These are phyloP conservation scores for Colletotrichum lini DNA, from an alignment of 2,329 filamentous ascomycete genomes.

Conservation along the genomic window DNA sequence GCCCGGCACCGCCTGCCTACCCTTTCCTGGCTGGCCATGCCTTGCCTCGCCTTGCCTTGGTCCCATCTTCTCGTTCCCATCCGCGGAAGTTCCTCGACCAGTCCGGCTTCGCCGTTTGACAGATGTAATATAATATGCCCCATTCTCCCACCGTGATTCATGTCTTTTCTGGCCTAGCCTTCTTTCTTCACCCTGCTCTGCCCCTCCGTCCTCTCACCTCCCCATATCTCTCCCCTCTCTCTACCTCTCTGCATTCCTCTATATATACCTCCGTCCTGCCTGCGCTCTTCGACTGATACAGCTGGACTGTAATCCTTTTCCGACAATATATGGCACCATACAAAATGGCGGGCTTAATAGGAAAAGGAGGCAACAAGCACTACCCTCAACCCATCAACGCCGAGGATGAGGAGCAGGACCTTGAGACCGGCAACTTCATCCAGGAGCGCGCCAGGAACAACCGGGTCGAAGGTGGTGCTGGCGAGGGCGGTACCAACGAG, in stretches of 20 bases:
- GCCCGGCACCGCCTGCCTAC: background rate
- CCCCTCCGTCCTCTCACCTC: slow-evolving; percentile 33
- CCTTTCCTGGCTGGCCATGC: slow-evolving; percentile 15
- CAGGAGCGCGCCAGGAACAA: slow-evolving; percentile 42
- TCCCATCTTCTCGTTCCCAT: slow-evolving; percentile 40
- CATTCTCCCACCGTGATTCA: slow-evolving; percentile 39
- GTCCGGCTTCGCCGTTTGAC: slow-evolving; percentile 41
- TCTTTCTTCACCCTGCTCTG: slow-evolving; percentile 35
- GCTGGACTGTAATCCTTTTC: slow-evolving; percentile 42
- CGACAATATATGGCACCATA: slow-evolving; percentile 36
- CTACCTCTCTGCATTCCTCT: slow-evolving; percentile 16
- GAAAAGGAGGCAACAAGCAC: slow-evolving; percentile 42
- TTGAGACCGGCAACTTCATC: slow-evolving; percentile 42
- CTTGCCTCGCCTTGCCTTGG: slow-evolving; percentile 38
- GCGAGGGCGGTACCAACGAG: slow-evolving; percentile 36
- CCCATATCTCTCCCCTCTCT: slow-evolving; percentile 19
- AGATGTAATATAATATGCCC: slow-evolving; percentile 43
- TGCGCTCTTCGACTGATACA: slow-evolving; percentile 36
- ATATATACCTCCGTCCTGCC: slow-evolving; percentile 35
- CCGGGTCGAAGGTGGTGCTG: slow-evolving; percentile 38
- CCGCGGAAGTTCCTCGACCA: slow-evolving; percentile 36
- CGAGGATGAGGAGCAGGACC: slow-evolving; percentile 41
- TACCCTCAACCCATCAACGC: slow-evolving; percentile 41
- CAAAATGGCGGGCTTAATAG: slow-evolving; percentile 42
- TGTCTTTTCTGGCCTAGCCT: slow-evolving; percentile 12